A percentile compares a stretch with the other conserved stretches of the same genome.
These are phyloP conservation scores for Cyamopsis tetragonoloba DNA, from an alignment of 306 rosid genomes.

Conservation along the genomic window DNA sequence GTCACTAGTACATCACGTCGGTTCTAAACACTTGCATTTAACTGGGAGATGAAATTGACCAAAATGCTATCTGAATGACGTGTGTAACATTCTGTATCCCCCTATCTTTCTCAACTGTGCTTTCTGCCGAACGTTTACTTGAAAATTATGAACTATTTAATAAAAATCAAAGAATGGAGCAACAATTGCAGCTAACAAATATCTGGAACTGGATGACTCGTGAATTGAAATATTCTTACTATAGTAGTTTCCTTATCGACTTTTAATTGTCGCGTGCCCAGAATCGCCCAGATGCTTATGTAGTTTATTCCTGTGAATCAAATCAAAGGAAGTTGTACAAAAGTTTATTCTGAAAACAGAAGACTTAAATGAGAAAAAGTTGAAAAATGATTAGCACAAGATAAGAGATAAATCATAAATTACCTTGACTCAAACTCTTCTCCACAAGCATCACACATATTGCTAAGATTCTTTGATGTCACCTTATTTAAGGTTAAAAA, in stretches of 20 bases:
- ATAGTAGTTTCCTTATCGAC: conserved; percentile 37
- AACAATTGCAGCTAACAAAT: conserved; percentile 6
- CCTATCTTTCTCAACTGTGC: background rate
- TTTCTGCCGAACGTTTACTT: conserved; percentile 1
- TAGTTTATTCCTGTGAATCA: conserved; percentile 63
- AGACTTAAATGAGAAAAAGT: background rate
- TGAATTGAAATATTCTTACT: background rate
- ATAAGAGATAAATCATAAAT: background rate
- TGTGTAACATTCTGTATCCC: background rate
- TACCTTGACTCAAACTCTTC: conserved; percentile 93
- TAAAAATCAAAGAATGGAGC: conserved; percentile 39
- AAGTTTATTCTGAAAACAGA: background rate
- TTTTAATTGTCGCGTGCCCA: conserved; percentile 70
- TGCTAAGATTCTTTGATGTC: conserved; percentile 47
- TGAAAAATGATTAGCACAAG: background rate
- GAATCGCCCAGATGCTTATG: conserved; percentile 77
- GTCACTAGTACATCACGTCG: no score
- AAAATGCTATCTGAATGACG: no score
- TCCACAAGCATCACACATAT: conserved; percentile 65
- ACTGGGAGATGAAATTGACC: background rate
- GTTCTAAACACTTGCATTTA: no score
- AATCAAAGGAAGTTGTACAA: conserved; percentile 11
- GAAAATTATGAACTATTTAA: background rate
- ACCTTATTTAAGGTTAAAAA: conserved; percentile 43
- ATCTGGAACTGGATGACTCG: background rate